Evolutionary conservation across 345 rosid genomes (phyloP).

Genomic region (Populus davidiana): DNA sequence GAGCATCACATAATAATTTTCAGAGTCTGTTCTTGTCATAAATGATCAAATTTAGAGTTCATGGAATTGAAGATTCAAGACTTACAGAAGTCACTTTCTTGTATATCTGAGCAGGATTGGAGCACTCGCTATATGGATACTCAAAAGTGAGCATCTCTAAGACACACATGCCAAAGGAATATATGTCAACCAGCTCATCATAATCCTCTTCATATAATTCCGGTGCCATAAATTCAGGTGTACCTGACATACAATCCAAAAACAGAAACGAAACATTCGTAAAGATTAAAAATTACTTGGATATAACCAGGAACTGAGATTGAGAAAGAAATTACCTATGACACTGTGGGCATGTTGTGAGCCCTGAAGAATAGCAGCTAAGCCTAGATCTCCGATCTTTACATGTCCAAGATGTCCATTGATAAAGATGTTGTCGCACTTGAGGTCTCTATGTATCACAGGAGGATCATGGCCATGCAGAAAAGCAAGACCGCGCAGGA

Average conservation of each 20-base stretch:
- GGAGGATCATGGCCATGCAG: constrained; percentile 83
- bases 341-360: constrained; percentile 84
- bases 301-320: background rate
- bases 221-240: constrained; percentile 36
- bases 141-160: constrained; percentile 34
- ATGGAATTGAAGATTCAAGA: background rate
- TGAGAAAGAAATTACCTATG: constrained; percentile 44
- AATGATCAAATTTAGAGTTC: background rate
- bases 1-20: background rate
- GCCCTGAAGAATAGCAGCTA: constrained; percentile 75
- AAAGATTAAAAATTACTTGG: background rate
- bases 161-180: constrained; percentile 36
- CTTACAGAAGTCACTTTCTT: constrained; percentile 37
- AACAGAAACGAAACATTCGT: background rate
- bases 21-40: background rate
- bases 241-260: constrained; percentile 3
- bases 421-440: constrained; percentile 88
- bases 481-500: constrained; percentile 66
- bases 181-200: constrained; percentile 30
- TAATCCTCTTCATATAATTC: constrained; percentile 36
- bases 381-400: constrained; percentile 91
- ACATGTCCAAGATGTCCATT: constrained; percentile 95
- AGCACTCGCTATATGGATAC: constrained; percentile 34
- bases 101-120: constrained; percentile 36
- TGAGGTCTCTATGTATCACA: constrained; percentile 91